Evolutionary conservation across 2,329 filamentous ascomycete species (phyloP), one percentile per base, ranked within the genome.

Genomic region (Laburnicola sp.): DNA sequence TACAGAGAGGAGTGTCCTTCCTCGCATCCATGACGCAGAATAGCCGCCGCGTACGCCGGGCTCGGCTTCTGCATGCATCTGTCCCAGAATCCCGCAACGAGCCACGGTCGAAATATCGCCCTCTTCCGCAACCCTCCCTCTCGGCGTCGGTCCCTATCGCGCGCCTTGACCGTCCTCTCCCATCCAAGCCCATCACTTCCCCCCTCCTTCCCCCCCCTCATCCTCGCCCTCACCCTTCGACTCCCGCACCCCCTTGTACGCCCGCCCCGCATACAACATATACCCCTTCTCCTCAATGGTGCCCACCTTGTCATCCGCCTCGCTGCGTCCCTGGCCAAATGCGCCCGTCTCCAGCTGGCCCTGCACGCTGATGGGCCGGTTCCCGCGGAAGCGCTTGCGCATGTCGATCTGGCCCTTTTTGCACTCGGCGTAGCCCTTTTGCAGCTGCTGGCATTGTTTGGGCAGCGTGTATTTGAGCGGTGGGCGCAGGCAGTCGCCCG

Each of bases 381-480:
- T 97, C 51, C 94, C 94, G 49, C 94, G 85, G 76, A 99, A 97
- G 30, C 94, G 88, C 78, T 97, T 97, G 73, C 94, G 89, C 94
- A 99, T 99, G 74, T 99, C 94, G 63, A 97, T 88, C 85, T 96
- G 85, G 59, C 94, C 94, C 59, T 93, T 88, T 69, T 96, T 95
- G 82, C 94, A 99, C 71, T 97, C 90, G 72, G 90, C 89, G 66
- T 95, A 94, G 39, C 91, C 69, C 73, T 91, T 92, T 73, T 93
- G 91, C 53, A 99, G 82, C 75, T 97, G 93, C 71, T 93, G 91
- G 76, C 94, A 99, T 75, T 88, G 86, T 23, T 83, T 86, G 21
- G 94, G 93, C 10, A 99, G 85, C 5, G 86, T 87, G 57, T 94
- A 86, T 72, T 85, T 80, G 57, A 96, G 85, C 3, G 93, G 93